A percentile compares a stretch with the other conserved stretches of the same genome.
phyloP scores from a whole-genome alignment of 768 basidiomycete species.

The Hebeloma cylindrosporum region DNA sequence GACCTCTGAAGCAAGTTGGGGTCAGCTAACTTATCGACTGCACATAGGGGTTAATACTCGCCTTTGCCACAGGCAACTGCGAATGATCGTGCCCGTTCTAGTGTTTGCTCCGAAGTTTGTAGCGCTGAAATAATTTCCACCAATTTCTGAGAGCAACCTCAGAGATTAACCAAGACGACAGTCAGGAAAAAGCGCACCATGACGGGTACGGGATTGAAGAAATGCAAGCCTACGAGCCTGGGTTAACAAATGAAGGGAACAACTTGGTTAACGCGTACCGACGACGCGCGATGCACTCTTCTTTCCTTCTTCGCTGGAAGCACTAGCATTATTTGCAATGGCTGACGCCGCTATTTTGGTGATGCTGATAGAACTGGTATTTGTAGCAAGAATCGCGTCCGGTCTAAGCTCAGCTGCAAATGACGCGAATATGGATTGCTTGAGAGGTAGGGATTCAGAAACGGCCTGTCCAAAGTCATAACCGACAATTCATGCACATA shows the following conservation, averaged over 20 bases:
- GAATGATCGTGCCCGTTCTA: slow-evolving; percentile 76
- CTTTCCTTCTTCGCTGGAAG: slow-evolving; percentile 64
- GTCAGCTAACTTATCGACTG: not conserved
- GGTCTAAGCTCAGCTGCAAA: slow-evolving; percentile 69
- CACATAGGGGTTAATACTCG: slow-evolving; percentile 25
- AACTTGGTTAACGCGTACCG: slow-evolving; percentile 44
- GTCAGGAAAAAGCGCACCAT: slow-evolving; percentile 57
- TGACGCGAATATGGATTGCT: slow-evolving; percentile 71
- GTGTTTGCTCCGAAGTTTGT: slow-evolving; percentile 79
- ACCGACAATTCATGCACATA: no score
- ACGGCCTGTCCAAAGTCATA: slow-evolving; percentile 57
- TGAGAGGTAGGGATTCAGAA: slow-evolving; percentile 79
- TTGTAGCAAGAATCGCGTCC: slow-evolving; percentile 81
- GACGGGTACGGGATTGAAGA: slow-evolving; percentile 96
- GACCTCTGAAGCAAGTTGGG: slow-evolving; percentile 59
- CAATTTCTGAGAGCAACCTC: slow-evolving; percentile 57
- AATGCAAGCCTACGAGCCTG: slow-evolving; percentile 66
- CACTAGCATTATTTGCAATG: slow-evolving; percentile 53
- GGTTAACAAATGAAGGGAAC: not conserved
- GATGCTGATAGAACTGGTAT: slow-evolving; percentile 93
- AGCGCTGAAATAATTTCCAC: slow-evolving; percentile 95
- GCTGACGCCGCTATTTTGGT: slow-evolving; percentile 90
- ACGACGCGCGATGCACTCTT: slow-evolving; percentile 74
- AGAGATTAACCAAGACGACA: not conserved
- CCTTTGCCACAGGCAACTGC: slow-evolving; percentile 91